Evolutionary conservation across 805 yeast genomes (phyloP).

Genomic region (Kregervanrija pseudodelftensis): DNA sequence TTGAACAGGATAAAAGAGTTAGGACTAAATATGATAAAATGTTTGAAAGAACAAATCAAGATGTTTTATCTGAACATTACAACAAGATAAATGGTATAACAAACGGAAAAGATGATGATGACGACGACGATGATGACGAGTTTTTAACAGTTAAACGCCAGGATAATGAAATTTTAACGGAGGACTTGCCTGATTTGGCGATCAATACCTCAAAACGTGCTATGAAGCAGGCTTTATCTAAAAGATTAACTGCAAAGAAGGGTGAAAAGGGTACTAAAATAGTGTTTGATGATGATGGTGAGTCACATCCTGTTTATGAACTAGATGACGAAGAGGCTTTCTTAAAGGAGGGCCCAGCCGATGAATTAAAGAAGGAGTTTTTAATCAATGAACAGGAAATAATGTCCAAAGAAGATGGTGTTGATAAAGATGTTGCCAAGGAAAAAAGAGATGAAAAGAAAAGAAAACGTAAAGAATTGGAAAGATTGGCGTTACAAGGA

Average conservation of each 20-base stretch:
- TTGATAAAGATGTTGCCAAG: conserved; percentile 71
- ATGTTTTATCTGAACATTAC: conserved; percentile 85
- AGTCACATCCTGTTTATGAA: conserved; percentile 86
- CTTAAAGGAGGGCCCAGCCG: conserved; percentile 56
- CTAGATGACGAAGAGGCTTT: conserved; percentile 86
- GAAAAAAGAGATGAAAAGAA: conserved; percentile 82
- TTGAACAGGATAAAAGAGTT: conserved; percentile 38
- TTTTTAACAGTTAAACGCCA: conserved; percentile 75
- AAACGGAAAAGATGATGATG: conserved; percentile 18
- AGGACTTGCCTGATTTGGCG: conserved; percentile 53
- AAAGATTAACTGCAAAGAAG: conserved; percentile 57
- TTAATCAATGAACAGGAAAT: conserved; percentile 56
- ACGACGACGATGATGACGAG: conserved; percentile 56
- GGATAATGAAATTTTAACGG: conserved; percentile 64
- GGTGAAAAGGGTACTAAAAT: conserved; percentile 63
- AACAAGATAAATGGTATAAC: conserved; percentile 55
- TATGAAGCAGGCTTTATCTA: conserved; percentile 78
- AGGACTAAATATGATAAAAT: conserved; percentile 90
- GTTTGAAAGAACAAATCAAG: conserved; percentile 93
- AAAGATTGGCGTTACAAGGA: conserved; percentile 44
- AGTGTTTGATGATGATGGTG: conserved; percentile 90
- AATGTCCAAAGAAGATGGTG: conserved; percentile 67
- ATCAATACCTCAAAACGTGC: conserved; percentile 69
- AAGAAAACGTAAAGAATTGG: conserved; percentile 77
- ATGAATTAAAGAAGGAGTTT: conserved; percentile 58